Evolutionary conservation across 306 rosid species (phyloP).

Genomic region (Purshia tridentata): DNA sequence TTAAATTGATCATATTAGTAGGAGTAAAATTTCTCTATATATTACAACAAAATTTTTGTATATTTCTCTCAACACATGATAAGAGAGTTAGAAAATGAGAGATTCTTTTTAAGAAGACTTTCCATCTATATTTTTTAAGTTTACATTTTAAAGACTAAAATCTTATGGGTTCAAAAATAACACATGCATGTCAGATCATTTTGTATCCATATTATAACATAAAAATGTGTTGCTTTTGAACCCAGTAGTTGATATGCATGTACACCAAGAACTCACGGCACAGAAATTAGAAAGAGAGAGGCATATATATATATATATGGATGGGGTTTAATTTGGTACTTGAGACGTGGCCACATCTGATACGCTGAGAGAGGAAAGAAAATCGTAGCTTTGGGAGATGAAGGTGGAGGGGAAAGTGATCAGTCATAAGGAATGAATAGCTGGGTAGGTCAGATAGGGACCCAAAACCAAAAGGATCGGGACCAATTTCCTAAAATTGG

Average conservation of each 20-base stretch:
- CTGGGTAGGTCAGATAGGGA: background rate
- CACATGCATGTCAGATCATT: background rate
- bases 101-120: no score
- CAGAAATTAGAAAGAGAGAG: background rate
- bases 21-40: no score
- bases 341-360: background rate
- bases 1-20: no score
- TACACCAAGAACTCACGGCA: background rate
- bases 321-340: background rate
- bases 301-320: background rate
- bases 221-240: background rate
- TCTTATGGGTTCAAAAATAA: no score
- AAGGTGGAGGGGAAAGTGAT: background rate
- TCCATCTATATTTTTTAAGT: no score
- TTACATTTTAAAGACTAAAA: no score
- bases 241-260: background rate
- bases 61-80: background rate
- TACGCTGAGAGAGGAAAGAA: background rate
- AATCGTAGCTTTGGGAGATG: background rate
- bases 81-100: no score
- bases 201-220: background rate
- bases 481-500: background rate
- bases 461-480: constrained; percentile 3
- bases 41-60: no score
- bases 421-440: background rate